Evolutionary conservation across 257 asterid genomes (phyloP).

Genomic region (Gentiana straminea): DNA sequence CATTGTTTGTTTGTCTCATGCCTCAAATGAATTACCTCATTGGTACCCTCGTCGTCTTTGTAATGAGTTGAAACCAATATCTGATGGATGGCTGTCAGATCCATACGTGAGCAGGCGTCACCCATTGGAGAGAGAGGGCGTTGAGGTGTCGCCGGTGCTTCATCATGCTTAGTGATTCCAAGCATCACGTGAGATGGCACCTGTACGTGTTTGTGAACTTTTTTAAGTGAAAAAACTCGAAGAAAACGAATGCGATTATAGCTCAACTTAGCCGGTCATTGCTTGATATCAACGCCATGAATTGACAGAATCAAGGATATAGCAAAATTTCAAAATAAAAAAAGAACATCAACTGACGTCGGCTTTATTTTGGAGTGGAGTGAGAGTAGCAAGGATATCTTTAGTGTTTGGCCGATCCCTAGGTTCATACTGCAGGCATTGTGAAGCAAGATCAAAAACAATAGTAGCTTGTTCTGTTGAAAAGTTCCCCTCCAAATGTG

Average conservation of each 20-base stretch:
- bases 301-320: too few relatives aligned
- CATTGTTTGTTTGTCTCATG: slow-evolving; percentile 3
- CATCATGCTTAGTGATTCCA: slow-evolving; percentile 81
- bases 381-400: slow-evolving; percentile 26
- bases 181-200: slow-evolving; percentile 86
- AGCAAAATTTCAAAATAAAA: too few relatives aligned
- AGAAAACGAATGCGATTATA: too few relatives aligned
- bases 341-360: too few relatives aligned
- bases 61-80: slow-evolving; percentile 82
- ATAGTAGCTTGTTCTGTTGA: slow-evolving; percentile 32
- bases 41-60: slow-evolving; percentile 88
- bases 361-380: slow-evolving; percentile 21
- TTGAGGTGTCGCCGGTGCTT: slow-evolving; percentile 82
- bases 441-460: slow-evolving; percentile 25
- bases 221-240: too few relatives aligned
- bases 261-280: too few relatives aligned
- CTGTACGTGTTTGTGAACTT: slow-evolving; percentile 17
- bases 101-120: too few relatives aligned
- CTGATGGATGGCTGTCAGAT: slow-evolving; percentile 80
- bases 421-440: slow-evolving; percentile 37
- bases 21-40: slow-evolving; percentile 51
- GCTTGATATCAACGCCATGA: too few relatives aligned
- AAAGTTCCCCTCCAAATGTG: slow-evolving; percentile 37
- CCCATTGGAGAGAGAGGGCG: slow-evolving; percentile 57
- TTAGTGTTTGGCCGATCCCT: slow-evolving; percentile 38